These are phyloP conservation scores for Trichosporon coremiiforme DNA, from an alignment of 1,284 basidiomycete genomes.

Conservation along the genomic window DNA sequence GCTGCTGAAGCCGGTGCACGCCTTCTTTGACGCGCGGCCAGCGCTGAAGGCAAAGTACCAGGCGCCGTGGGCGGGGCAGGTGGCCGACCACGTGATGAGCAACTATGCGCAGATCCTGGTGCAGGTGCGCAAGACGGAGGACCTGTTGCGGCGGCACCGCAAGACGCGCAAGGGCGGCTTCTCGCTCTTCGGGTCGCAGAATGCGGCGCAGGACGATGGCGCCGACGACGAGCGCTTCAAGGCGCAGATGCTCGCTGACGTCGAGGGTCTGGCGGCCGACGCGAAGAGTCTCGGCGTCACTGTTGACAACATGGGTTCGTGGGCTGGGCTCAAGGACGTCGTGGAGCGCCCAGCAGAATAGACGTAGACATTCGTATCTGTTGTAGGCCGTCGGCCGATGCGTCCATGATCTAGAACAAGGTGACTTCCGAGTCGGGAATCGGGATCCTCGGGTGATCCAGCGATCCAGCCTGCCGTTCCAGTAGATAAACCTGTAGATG, in stretches of 20 bases:
- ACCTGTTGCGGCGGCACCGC: slow-evolving; percentile 78
- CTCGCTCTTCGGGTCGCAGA: slow-evolving; percentile 61
- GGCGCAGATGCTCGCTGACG: slow-evolving; percentile 81
- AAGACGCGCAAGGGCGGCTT: slow-evolving; percentile 79
- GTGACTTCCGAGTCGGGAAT: not conserved
- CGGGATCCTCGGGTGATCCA: not conserved
- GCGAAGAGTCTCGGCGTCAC: slow-evolving; percentile 68
- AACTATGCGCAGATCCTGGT: slow-evolving; percentile 64
- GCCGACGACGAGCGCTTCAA: slow-evolving; percentile 67
- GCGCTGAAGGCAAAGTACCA: slow-evolving; percentile 64
- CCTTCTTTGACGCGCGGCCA: slow-evolving; percentile 68
- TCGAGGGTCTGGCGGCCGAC: slow-evolving; percentile 76
- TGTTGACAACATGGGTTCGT: slow-evolving; percentile 59
- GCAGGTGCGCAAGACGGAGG: slow-evolving; percentile 86
- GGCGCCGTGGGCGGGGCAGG: slow-evolving; percentile 63
- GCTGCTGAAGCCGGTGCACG: slow-evolving; percentile 76
- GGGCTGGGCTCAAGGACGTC: slow-evolving; percentile 50
- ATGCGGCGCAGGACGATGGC: slow-evolving; percentile 23
- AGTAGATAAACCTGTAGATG: slow-evolving; percentile 5
- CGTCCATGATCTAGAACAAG: not conserved
- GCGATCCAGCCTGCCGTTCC: not conserved
- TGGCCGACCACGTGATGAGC: slow-evolving; percentile 73
- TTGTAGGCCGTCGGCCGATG: too few relatives aligned
- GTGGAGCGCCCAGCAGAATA: slow-evolving; percentile 44
- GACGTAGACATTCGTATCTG: too few relatives aligned